These are phyloP conservation scores for Ammopiptanthus mongolicus DNA, from an alignment of 306 rosid species.

Conservation along the genomic window DNA sequence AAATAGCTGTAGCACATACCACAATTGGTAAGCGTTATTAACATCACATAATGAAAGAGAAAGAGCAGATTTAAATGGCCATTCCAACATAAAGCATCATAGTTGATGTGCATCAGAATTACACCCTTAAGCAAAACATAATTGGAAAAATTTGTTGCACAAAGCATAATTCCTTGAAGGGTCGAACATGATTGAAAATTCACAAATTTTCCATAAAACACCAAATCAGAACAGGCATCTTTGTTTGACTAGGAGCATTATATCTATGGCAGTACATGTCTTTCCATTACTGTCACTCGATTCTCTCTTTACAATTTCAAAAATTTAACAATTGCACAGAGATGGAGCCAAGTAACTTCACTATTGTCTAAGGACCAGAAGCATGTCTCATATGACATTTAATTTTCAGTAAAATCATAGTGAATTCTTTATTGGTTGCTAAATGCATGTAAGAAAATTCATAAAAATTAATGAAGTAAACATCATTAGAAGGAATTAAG, in stretches of 20 bases:
- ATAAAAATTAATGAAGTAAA: not conserved
- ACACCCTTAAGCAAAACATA: conserved; percentile 12
- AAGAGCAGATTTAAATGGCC: not conserved
- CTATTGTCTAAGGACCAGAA: not conserved
- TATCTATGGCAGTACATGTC: not conserved
- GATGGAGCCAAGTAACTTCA: not conserved
- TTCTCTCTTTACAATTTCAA: not conserved
- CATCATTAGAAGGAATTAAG: not conserved
- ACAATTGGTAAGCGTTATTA: not conserved
- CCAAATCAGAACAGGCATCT: not conserved
- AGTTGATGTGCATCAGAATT: not conserved
- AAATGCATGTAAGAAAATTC: not conserved
- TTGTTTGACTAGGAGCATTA: not conserved
- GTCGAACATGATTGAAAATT: too few species aligned
- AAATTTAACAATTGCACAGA: not conserved
- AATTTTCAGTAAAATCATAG: not conserved
- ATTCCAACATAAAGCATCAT: conserved; percentile 7
- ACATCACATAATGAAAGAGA: not conserved
- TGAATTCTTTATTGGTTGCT: conserved; percentile 4
- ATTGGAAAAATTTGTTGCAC: not conserved
- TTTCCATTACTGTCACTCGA: conserved; percentile 8
- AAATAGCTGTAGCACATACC: conserved; percentile 19
- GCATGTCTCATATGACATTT: not conserved
- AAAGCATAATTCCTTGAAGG: not conserved
- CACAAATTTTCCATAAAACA: conserved; percentile 4